Evolutionary conservation across 2,329 filamentous ascomycete genomes (phyloP).

Genomic region (Cryphonectria naterciae): DNA sequence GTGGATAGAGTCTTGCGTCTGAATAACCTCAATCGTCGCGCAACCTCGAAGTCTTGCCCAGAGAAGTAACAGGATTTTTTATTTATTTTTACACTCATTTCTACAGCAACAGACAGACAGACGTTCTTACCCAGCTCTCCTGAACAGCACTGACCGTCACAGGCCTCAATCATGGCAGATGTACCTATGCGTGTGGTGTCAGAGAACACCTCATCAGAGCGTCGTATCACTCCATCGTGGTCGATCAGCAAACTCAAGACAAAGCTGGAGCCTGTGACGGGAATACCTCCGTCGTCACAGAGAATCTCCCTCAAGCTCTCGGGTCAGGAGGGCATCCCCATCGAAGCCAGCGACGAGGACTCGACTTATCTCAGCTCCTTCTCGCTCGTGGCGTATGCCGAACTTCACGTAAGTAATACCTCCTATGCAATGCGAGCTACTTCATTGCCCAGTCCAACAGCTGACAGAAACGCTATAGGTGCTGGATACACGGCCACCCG

Average conservation of each 20-base stretch:
- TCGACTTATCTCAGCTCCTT: conserved; percentile 65
- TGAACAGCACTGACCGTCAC: not conserved
- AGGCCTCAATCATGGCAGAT: conserved; percentile 62
- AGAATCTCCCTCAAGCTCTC: conserved; percentile 72
- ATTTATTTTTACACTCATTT: not conserved
- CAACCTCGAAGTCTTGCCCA: not conserved
- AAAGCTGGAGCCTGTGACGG: conserved; percentile 91
- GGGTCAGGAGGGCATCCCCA: conserved; percentile 62
- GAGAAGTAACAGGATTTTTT: too few species aligned
- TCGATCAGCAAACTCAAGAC: conserved; percentile 80
- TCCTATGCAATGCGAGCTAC: conserved; percentile 1
- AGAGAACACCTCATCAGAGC: conserved; percentile 80
- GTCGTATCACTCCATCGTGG: conserved; percentile 92
- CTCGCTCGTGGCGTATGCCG: conserved; percentile 73
- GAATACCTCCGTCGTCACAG: conserved; percentile 81
- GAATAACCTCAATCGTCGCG: not conserved
- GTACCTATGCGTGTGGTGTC: conserved; percentile 76
- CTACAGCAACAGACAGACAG: not conserved
- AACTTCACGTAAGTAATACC: conserved; percentile 71
- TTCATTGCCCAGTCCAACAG: not conserved
- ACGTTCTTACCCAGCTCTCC: not conserved
- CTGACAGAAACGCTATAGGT: conserved; percentile 58
- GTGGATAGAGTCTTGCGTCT: not conserved
- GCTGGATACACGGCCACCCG: conserved; percentile 75
- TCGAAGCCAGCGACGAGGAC: conserved; percentile 77